Evolutionary conservation across 257 asterid species (phyloP).

Genomic region (Euphrasia confusa): DNA sequence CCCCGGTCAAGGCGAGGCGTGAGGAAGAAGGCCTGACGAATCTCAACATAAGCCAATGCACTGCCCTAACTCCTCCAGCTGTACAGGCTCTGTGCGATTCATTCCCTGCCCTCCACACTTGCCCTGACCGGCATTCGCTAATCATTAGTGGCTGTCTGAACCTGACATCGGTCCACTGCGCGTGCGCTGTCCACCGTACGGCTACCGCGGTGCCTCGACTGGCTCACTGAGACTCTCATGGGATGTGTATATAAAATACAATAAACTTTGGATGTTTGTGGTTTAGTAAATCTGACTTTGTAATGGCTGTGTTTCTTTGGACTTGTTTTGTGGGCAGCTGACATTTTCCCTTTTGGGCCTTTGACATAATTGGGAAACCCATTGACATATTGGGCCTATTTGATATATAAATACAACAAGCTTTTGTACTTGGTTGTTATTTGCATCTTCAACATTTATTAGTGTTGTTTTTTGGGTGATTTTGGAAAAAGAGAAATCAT

Average conservation of each 20-base stretch:
- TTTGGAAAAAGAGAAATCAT: no score
- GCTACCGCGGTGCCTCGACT: conserved; percentile 44
- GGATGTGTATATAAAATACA: neutral
- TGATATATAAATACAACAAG: no score
- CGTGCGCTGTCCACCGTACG: conserved; percentile 63
- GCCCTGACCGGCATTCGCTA: conserved; percentile 79
- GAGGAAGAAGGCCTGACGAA: conserved; percentile 83
- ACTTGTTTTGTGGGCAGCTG: no score
- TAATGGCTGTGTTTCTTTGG: no score
- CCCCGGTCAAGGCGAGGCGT: conserved; percentile 51
- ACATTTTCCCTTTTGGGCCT: no score
- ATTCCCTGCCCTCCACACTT: conserved; percentile 88
- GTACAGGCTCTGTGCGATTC: conserved; percentile 97
- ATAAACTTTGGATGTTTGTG: neutral
- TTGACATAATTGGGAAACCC: no score
- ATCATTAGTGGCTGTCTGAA: conserved; percentile 89
- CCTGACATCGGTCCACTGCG: conserved; percentile 81
- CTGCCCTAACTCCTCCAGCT: conserved; percentile 94
- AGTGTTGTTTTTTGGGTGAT: no score
- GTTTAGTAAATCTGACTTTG: neutral
- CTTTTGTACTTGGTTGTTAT: no score
- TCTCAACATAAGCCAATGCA: conserved; percentile 96
- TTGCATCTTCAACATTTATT: no score
- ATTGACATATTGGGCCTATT: no score
- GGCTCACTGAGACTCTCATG: conserved; percentile 46